phyloP scores from a whole-genome alignment of 495 filamentous ascomycete genomes.

The Aspergillus diversus region DNA sequence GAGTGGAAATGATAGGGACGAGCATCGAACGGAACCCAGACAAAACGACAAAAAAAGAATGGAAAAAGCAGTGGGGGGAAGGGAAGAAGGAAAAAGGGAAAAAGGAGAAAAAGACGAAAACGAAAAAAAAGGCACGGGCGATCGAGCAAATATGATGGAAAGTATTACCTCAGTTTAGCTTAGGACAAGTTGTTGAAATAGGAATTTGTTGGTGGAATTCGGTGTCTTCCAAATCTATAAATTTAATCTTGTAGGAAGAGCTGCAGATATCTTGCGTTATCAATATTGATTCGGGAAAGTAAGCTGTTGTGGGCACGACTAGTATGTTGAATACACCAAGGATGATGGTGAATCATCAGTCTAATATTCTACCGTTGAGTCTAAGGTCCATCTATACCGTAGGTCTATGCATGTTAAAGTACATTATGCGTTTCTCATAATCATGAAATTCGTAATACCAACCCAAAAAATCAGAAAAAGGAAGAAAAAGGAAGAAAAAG shows the following conservation, averaged over 20 bases:
- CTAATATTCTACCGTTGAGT: slow-evolving; percentile 1
- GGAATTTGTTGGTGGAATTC: neutral
- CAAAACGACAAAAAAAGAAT: too few species aligned
- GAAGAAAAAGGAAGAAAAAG: neutral
- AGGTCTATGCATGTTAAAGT: slow-evolving; percentile 22
- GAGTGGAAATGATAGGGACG: too few species aligned
- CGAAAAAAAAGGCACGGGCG: neutral
- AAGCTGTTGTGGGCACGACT: neutral
- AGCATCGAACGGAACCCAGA: too few species aligned
- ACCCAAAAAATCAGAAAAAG: neutral
- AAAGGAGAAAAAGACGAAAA: neutral
- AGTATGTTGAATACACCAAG: slow-evolving; percentile 3
- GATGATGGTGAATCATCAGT: slow-evolving; percentile 3
- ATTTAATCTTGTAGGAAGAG: neutral
- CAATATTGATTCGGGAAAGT: too few species aligned
- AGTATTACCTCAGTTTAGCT: neutral
- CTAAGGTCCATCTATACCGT: slow-evolving; percentile 8
- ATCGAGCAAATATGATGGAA: neutral
- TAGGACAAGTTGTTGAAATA: neutral
- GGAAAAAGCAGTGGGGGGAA: too few species aligned
- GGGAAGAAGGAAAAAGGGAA: neutral
- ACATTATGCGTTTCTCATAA: slow-evolving; percentile 15
- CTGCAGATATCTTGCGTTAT: neutral
- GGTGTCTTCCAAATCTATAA: neutral
- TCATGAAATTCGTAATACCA: slow-evolving; percentile 11